Evolutionary conservation across 2,329 filamentous ascomycete genomes (phyloP).

Genomic region (Paraconiothyrium sp.): DNA sequence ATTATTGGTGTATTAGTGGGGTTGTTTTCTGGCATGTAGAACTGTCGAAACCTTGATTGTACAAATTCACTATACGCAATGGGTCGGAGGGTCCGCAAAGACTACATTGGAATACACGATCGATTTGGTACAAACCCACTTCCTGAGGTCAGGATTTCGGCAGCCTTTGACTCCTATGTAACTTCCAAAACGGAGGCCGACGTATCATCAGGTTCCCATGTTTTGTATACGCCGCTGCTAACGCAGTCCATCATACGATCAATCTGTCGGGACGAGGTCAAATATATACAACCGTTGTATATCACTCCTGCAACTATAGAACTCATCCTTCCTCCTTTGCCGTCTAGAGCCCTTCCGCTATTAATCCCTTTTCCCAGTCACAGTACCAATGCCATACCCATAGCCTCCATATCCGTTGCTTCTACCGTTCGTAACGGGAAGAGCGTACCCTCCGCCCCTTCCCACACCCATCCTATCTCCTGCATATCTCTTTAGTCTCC

Average conservation of each 20-base stretch:
- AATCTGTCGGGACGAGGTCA: no score
- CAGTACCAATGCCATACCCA: constrained; percentile 54
- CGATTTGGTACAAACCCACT: no score
- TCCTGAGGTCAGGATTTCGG: no score
- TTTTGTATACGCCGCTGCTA: no score
- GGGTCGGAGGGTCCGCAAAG: no score
- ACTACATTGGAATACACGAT: no score
- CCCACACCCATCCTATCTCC: constrained; percentile 59
- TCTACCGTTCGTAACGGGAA: constrained; percentile 40
- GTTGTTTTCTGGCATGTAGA: constrained; percentile 2
- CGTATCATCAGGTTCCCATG: no score
- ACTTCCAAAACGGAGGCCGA: neutral
- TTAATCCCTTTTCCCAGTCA: constrained; percentile 56
- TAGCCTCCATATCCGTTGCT: constrained; percentile 56
- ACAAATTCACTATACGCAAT: neutral
- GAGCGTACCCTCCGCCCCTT: constrained; percentile 42
- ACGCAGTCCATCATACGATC: no score
- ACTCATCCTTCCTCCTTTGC: neutral
- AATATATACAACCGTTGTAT: no score
- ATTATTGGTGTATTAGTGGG: constrained; percentile 6
- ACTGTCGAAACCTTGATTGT: constrained; percentile 1
- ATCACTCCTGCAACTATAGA: no score
- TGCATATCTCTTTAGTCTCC: constrained; percentile 65
- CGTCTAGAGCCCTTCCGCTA: neutral
- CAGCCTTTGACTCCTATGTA: neutral